Percentiles rank a stretch among this genome's conserved stretches.
Evolutionary conservation across 495 filamentous ascomycete genomes (phyloP).

Genomic region (Aspergillus funiculosus): DNA sequence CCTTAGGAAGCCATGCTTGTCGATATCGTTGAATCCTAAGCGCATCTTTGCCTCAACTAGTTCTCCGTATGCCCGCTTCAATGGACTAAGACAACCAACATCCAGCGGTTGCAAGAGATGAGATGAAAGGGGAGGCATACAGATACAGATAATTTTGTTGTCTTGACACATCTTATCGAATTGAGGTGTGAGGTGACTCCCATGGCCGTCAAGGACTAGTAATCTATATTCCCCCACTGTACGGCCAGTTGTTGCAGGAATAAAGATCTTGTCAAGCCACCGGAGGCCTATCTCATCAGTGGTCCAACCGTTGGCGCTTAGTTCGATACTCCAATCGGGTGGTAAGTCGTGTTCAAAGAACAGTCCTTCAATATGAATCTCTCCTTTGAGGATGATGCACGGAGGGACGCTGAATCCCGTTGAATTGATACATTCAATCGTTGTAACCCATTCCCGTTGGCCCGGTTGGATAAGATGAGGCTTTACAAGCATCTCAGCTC

Average conservation of each 20-base stretch:
- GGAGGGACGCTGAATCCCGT: slow-evolving; percentile 19
- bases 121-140: slow-evolving; percentile 25
- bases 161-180: slow-evolving; percentile 19
- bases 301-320: slow-evolving; percentile 25
- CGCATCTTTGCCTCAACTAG: slow-evolving; percentile 9
- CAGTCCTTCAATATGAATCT: slow-evolving; percentile 1
- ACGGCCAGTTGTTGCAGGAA: slow-evolving; percentile 1
- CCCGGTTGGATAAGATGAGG: slow-evolving; percentile 26
- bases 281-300: slow-evolving; percentile 20
- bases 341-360: slow-evolving; percentile 2
- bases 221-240: not conserved
- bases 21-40: slow-evolving; percentile 16
- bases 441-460: slow-evolving; percentile 36
- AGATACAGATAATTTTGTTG: slow-evolving; percentile 24
- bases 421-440: slow-evolving; percentile 31
- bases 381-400: not conserved
- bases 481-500: slow-evolving; percentile 22
- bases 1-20: slow-evolving; percentile 15
- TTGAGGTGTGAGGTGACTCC: slow-evolving; percentile 21
- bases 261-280: slow-evolving; percentile 18
- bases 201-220: slow-evolving; percentile 19
- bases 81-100: slow-evolving; percentile 9
- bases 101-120: slow-evolving; percentile 12
- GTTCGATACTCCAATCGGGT: slow-evolving; percentile 3
- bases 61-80: slow-evolving; percentile 11